Evolutionary conservation across 768 basidiomycete genomes (phyloP), one percentile per base, ranked within the genome.

Genomic region (Leucocoprinus sp.): DNA sequence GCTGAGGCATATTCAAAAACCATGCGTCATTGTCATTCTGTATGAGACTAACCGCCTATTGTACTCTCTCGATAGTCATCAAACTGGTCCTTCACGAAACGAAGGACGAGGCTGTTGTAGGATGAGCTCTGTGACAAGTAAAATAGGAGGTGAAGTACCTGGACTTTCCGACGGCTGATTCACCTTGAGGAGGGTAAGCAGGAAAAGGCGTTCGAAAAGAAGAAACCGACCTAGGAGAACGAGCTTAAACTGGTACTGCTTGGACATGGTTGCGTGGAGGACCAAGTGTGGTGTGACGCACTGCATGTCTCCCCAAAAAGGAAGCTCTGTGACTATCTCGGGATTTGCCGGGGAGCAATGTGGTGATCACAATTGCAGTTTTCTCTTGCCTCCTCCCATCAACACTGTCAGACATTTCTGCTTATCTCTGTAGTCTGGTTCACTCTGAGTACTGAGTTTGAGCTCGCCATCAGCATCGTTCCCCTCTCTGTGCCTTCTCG

Each of bases 101-200:
- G 79, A 51, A 98, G 70, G 42, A 99, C 96, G 52, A 98, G 67
- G 68, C 90, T 93, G 58, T 60, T 55, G 52, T 54, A 60, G 50
- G 41, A 50, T 59, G 58, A 63, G 60, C 42, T 45, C 45, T 35
- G 38, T 14, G 33, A 43, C 28, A 42, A 41, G 55, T 54, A 54
- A 54, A 59, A 51, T 51, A 49, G 50, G 43, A 52, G 28, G 2
- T 19, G 34, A 27, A 28, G 45, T 65, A 89, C 89, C 88, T 90
- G 50, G 86, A 90, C 74, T 99, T 99, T 42, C 96, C 96, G 40
- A 99, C 96, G 35, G 96, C 95, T 31, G 89, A 93, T 71, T 97
- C 93, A 57, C 93, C 93, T 96, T 59, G 21, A 47, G 36, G 19
- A 49, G 14, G 28, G 48, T 8, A 52, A 59, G 27, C 55, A 52